Base-by-base conservation (phyloP, 208 protist species). In the Vickermania ingenoplastis region DNA sequence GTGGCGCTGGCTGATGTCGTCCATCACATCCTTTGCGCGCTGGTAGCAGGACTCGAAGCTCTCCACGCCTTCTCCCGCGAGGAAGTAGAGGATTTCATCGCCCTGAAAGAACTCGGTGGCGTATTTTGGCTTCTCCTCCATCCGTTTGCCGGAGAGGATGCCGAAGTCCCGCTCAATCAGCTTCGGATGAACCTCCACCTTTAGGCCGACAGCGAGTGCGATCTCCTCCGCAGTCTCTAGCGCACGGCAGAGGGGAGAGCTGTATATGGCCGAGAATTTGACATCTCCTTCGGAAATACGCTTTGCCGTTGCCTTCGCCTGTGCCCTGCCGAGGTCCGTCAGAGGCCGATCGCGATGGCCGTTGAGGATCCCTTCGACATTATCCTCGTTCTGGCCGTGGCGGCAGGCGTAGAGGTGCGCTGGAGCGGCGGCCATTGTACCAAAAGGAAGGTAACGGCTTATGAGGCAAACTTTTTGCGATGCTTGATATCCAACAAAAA, bases 301-400 rank as follows among this genome's bases (percentile, higher is more conserved):
- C n/a, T 61, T 53, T 0, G 86, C 86, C 17, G 91, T 63, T 13
- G 50, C 41, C 4, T 29, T 65, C 7, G 90, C 90, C 71, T 96
- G 90, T 21, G 70, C 21, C 7, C 67, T 53, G 0, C 90, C 90
- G 1, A 92, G 69, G 3, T 67, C 59, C 0, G 90, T 89, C 7
- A 96, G 69, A 1, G 86, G 85, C 28, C 82, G 59, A 59, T 96
- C 68, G 14, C 90, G 76, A 65, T 92, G 90, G 0, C 90, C 90
- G 50, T 96, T 96, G 4, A 96, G 69, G 45, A 94, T 56, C 26
- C 86, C 81, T 0, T 71, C 63, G 5, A 60, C 71, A 64, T 96
- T 96, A 68, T 96, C 86, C 60, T 84, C 63, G 66, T 96, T 84
- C 64, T 96, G 86, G n/a, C 90, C 90, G 59, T 96, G 90, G 26